Evolutionary conservation across 371 early-diverging fungal species (phyloP).

Genomic region (Choanephora cucurbitarum): DNA sequence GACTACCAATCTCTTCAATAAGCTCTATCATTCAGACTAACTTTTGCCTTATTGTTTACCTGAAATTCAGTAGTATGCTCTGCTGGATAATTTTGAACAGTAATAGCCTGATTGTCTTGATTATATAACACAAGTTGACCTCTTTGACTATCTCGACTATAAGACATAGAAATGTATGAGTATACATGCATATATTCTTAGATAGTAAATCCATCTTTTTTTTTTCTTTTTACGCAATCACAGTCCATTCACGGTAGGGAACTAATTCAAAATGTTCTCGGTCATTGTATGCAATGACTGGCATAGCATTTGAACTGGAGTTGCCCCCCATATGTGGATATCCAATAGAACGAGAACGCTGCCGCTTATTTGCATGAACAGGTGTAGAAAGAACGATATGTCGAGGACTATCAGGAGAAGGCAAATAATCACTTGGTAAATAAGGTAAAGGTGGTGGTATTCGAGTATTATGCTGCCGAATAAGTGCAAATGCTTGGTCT

Average conservation of each 20-base stretch:
- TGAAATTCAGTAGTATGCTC: constrained; percentile 8
- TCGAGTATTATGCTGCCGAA: constrained; percentile 15
- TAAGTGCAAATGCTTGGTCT: constrained; percentile 32
- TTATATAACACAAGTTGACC: constrained; percentile 56
- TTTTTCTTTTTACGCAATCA: constrained; percentile 45
- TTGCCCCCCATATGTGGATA: constrained; percentile 20
- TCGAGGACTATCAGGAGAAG: constrained; percentile 41
- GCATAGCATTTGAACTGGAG: neutral
- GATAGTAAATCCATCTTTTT: neutral
- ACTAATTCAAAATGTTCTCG: constrained; percentile 41
- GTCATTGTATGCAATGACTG: constrained; percentile 2
- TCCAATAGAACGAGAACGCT: constrained; percentile 34
- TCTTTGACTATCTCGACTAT: constrained; percentile 43
- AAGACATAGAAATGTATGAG: too few relatives aligned
- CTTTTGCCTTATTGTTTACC: constrained; percentile 7
- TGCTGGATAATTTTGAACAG: constrained; percentile 38
- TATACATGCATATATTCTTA: constrained; percentile 2
- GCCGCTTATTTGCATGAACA: constrained; percentile 12
- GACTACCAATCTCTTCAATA: neutral
- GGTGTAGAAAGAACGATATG: constrained; percentile 25
- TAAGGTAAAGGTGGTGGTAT: constrained; percentile 54
- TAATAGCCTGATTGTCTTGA: constrained; percentile 38
- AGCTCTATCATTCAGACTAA: neutral
- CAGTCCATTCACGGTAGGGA: constrained; percentile 58
- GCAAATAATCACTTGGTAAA: constrained; percentile 42